Conservation (phyloP, 202 grass and related monocot genomes). For the Schoenoplectus triqueter region DNA sequence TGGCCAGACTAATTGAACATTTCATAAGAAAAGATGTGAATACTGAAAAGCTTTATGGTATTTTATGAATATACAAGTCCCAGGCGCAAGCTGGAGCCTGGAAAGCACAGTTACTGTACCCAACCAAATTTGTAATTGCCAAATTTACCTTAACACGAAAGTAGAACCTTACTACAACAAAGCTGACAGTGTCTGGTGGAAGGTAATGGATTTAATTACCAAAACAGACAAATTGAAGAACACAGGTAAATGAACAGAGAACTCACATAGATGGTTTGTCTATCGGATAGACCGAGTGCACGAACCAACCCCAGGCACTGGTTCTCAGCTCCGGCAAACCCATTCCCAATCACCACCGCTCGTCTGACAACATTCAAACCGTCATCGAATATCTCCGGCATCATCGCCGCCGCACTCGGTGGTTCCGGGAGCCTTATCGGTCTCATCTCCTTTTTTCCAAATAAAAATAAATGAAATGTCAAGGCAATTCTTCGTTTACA, state of each 20-base stretch:
- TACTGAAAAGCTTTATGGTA: background rate
- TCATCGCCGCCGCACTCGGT: slow-evolving; percentile 57
- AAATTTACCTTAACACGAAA: background rate
- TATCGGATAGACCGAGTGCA: slow-evolving; percentile 77
- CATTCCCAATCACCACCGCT: slow-evolving; percentile 80
- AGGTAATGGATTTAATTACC: background rate
- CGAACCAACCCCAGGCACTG: slow-evolving; percentile 85
- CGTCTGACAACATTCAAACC: slow-evolving; percentile 59
- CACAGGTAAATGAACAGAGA: background rate
- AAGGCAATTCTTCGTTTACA: slow-evolving; percentile 6
- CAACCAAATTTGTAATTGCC: background rate
- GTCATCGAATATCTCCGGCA: slow-evolving; percentile 84
- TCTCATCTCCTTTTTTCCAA: slow-evolving; percentile 51
- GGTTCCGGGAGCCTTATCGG: slow-evolving; percentile 87
- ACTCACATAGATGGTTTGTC: slow-evolving; percentile 72
- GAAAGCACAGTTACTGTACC: background rate
- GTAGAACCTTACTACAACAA: background rate
- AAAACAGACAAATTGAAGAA: slow-evolving; percentile 22
- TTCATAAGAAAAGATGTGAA: background rate
- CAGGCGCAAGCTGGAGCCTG: background rate
- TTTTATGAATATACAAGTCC: background rate
- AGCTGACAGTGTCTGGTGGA: background rate
- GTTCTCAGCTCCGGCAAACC: slow-evolving; percentile 73
- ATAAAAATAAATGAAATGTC: background rate
- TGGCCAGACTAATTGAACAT: background rate